Conservation (phyloP, 495 filamentous ascomycete genomes). For the Stereocaulon alpinum region DNA sequence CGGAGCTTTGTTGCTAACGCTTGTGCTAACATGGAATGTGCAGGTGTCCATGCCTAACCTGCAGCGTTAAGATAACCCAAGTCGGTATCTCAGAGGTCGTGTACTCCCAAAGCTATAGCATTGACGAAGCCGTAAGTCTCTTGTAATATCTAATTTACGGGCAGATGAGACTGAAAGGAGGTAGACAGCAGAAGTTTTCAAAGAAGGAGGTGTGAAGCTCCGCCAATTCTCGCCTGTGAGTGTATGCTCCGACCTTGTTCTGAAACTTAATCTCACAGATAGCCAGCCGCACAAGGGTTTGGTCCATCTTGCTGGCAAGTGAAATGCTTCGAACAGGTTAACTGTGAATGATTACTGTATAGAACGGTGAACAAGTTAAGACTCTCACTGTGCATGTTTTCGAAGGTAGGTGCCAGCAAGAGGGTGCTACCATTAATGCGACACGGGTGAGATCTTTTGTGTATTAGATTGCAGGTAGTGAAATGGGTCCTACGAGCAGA, state of each 20-base stretch:
- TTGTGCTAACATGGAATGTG: neutral
- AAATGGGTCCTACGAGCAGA: too few species aligned
- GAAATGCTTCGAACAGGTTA: neutral
- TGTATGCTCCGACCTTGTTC: conserved; percentile 9
- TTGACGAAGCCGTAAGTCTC: conserved; percentile 50
- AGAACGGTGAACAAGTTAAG: neutral
- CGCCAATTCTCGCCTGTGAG: conserved; percentile 76
- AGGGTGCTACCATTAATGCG: too few species aligned
- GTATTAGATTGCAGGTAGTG: too few species aligned
- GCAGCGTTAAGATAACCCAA: conserved; percentile 93
- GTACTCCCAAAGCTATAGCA: conserved; percentile 83
- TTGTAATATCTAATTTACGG: neutral
- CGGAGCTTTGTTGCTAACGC: neutral
- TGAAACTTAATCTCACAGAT: conserved; percentile 12
- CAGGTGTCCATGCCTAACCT: conserved; percentile 92
- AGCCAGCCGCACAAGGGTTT: conserved; percentile 40
- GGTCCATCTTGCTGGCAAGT: conserved; percentile 31
- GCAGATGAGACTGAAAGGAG: conserved; percentile 16
- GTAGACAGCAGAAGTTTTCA: conserved; percentile 62
- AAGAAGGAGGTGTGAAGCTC: conserved; percentile 62
- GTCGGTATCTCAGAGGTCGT: conserved; percentile 94
- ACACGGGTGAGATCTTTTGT: too few species aligned
- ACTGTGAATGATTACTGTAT: neutral
- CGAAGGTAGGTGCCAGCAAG: too few species aligned
- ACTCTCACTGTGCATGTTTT: too few species aligned